These are phyloP conservation scores for Cylindrodendrum hubeiense DNA, from an alignment of 2,329 filamentous ascomycete genomes.

Conservation along the genomic window DNA sequence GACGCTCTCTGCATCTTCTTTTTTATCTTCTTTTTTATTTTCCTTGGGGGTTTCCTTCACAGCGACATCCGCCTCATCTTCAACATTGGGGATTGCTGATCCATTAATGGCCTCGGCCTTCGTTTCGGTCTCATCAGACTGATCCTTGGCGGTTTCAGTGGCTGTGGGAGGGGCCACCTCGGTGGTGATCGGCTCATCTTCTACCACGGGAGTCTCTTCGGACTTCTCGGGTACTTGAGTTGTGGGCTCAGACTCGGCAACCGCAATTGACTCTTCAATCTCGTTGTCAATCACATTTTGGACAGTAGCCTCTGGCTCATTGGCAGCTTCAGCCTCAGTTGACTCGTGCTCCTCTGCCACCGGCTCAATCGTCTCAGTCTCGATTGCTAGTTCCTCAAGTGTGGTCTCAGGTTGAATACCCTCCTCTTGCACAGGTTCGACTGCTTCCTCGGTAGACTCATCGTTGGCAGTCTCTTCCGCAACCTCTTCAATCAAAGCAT, in stretches of 20 bases:
- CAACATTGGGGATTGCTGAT: slow-evolving; percentile 1
- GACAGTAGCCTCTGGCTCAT: neutral
- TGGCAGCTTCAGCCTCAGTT: slow-evolving; percentile 8
- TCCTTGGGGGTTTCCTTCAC: slow-evolving; percentile 21
- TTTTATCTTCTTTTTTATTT: slow-evolving; percentile 21
- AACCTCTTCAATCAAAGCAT: slow-evolving; percentile 18
- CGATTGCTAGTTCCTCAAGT: slow-evolving; percentile 20
- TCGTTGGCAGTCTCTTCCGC: slow-evolving; percentile 24
- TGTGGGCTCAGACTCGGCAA: neutral
- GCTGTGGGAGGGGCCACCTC: neutral
- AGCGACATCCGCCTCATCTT: slow-evolving; percentile 20
- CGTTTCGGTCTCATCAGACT: slow-evolving; percentile 11
- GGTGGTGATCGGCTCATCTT: neutral
- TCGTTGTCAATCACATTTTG: slow-evolving; percentile 3
- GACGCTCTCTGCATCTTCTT: slow-evolving; percentile 25
- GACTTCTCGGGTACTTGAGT: neutral
- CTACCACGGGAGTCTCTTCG: neutral
- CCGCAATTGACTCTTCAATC: neutral
- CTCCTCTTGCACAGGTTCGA: slow-evolving; percentile 20
- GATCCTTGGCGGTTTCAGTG: neutral
- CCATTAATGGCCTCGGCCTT: slow-evolving; percentile 24
- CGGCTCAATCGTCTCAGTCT: slow-evolving; percentile 27
- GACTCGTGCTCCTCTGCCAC: slow-evolving; percentile 9
- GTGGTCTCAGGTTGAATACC: slow-evolving; percentile 12
- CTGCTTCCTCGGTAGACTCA: slow-evolving; percentile 31